Conservation (phyloP, 2,329 filamentous ascomycete species). For the Madurella mycetomatis region DNA sequence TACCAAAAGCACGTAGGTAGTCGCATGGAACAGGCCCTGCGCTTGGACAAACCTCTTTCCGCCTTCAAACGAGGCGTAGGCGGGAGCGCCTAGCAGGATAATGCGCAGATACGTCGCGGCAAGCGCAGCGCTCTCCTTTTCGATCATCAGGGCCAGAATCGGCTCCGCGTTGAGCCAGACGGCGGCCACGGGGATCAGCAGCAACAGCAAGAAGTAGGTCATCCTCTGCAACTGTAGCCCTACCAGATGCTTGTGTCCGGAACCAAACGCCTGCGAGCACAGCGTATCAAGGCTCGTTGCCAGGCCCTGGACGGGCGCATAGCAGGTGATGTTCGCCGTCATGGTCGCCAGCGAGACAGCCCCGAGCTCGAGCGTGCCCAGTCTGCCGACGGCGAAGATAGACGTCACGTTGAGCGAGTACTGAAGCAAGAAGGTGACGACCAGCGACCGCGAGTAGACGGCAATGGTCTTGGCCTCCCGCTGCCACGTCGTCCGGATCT, state of each 20-base stretch:
- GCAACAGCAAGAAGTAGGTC: slow-evolving; percentile 67
- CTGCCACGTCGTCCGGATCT: slow-evolving; percentile 86
- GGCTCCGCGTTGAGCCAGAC: slow-evolving; percentile 65
- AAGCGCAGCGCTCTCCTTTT: slow-evolving; percentile 63
- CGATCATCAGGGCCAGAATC: slow-evolving; percentile 62
- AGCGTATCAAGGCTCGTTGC: slow-evolving; percentile 88
- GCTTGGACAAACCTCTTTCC: slow-evolving; percentile 79
- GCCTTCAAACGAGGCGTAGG: slow-evolving; percentile 70
- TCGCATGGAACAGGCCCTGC: slow-evolving; percentile 76
- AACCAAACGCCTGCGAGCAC: slow-evolving; percentile 90
- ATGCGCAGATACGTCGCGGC: slow-evolving; percentile 71
- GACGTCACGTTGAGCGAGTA: slow-evolving; percentile 81
- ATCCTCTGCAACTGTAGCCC: slow-evolving; percentile 78
- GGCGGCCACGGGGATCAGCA: slow-evolving; percentile 65
- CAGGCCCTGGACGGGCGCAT: slow-evolving; percentile 76
- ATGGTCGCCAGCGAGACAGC: slow-evolving; percentile 68
- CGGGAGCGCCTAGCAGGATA: slow-evolving; percentile 65
- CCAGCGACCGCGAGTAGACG: slow-evolving; percentile 65
- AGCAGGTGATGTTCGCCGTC: slow-evolving; percentile 75
- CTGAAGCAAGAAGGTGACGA: slow-evolving; percentile 72
- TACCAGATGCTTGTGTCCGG: slow-evolving; percentile 82
- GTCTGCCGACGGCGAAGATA: slow-evolving; percentile 71
- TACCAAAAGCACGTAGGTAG: slow-evolving; percentile 70
- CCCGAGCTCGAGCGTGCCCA: slow-evolving; percentile 66
- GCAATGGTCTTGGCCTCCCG: slow-evolving; percentile 79